phyloP scores from a whole-genome alignment of 129 eudicot species.

The Lactuca saligna region DNA sequence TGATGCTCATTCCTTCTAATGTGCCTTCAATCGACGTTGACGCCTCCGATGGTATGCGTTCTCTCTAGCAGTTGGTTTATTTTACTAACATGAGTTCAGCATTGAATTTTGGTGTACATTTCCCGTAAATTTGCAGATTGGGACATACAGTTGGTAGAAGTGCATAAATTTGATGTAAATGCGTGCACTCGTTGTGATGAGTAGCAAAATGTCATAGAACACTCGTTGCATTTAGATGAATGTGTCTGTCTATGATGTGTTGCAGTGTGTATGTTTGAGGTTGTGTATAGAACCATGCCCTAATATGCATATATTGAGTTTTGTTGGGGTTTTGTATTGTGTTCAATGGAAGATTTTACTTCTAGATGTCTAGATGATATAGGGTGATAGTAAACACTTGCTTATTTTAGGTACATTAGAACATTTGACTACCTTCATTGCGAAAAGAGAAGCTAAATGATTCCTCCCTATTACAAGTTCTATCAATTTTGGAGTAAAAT shows the following conservation, averaged over 20 bases:
- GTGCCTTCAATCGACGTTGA: constrained; percentile 97
- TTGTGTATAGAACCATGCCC: neutral
- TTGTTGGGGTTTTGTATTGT: neutral
- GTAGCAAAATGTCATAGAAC: neutral
- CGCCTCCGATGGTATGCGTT: constrained; percentile 67
- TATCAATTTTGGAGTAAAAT: neutral
- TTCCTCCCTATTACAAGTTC: neutral
- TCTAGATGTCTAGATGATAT: neutral
- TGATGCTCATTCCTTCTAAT: constrained; percentile 93
- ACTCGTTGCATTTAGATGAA: neutral
- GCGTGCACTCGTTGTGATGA: constrained; percentile 10
- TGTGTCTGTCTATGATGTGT: neutral
- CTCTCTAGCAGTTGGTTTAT: constrained; percentile 5
- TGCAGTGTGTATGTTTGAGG: neutral
- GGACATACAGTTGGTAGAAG: constrained; percentile 1
- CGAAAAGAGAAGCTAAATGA: neutral
- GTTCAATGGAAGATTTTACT: constrained; percentile 3
- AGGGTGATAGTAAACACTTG: constrained; percentile 1
- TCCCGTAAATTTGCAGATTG: constrained; percentile 13
- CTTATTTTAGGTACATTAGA: constrained; percentile 16
- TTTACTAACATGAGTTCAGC: neutral
- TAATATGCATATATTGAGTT: neutral
- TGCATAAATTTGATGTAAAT: neutral
- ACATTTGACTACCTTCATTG: neutral
- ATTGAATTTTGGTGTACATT: neutral